Conservation (phyloP, 164 flowering plant genomes). For the Malania oleifera region DNA sequence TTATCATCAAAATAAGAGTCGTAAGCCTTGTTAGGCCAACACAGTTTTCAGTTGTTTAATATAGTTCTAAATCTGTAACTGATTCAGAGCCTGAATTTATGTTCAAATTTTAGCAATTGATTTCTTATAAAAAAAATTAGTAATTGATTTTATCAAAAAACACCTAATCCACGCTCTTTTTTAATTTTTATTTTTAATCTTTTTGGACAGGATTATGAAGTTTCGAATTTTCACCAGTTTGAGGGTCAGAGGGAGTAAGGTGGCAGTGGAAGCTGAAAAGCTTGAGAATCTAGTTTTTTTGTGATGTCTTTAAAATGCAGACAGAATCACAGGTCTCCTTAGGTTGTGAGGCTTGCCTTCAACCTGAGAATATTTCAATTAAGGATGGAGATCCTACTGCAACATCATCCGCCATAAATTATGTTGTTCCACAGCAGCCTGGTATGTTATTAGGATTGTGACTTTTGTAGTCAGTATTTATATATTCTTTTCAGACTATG, state of each 20-base stretch:
- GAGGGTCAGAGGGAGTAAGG: not conserved
- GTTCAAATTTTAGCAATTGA: too few relatives aligned
- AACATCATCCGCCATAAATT: slow-evolving; percentile 18
- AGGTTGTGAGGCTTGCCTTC: slow-evolving; percentile 16
- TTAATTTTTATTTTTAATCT: too few relatives aligned
- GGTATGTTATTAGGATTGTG: slow-evolving; percentile 22
- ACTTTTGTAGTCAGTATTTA: not conserved
- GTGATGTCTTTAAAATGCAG: slow-evolving; percentile 20
- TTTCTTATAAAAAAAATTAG: too few relatives aligned
- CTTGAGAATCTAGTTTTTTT: not conserved
- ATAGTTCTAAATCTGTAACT: too few relatives aligned
- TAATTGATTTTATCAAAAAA: too few relatives aligned
- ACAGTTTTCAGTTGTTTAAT: too few relatives aligned
- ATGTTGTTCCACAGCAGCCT: slow-evolving; percentile 26
- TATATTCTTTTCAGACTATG: not conserved
- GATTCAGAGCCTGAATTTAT: too few relatives aligned
- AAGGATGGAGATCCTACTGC: slow-evolving; percentile 26
- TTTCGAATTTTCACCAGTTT: not conserved
- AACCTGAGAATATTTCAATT: slow-evolving; percentile 15
- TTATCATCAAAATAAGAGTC: too few relatives aligned
- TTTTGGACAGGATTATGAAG: not conserved
- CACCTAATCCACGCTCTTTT: too few relatives aligned
- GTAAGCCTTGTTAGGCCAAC: too few relatives aligned
- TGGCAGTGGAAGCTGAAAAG: not conserved
- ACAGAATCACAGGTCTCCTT: slow-evolving; percentile 27